Evolutionary conservation across 345 rosid genomes (phyloP), one percentile per base, ranked within the genome.

Genomic region (Tarenaya hassleriana): DNA sequence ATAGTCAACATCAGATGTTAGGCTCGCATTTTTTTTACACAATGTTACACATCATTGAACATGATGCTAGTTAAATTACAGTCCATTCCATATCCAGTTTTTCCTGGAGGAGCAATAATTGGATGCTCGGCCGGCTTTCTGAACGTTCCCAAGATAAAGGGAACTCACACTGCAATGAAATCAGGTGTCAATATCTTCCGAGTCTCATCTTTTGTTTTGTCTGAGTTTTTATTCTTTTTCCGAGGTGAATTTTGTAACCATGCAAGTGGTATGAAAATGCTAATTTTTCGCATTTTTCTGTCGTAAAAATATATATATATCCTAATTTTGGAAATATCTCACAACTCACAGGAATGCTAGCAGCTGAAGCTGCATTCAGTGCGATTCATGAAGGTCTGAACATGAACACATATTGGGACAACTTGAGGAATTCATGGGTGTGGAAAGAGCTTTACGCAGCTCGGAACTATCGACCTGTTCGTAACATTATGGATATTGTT

Each of bases 141-240:
- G 45, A 91, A 91, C 64, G 98, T 91, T 40, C 98, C 95, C 52
- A 91, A 91, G 72, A 87, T 91, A 71, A 91, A 91, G 75, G 98
- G 98, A 52, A 84, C 96, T n/a, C 98, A 91, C 52, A 87, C 98
- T 13, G 95, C 98, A 45, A 87, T 91, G 96, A 91, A 91, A 75
- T 91, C 98, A 79, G 98, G 97, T 86, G 50, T 19, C 6, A 39
- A 16, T 11, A 37, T 46, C n/a, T 15, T 46, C 16, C 50, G 15
- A n/a, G n/a, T n/a, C n/a, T n/a, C n/a, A n/a, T n/a, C n/a, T n/a
- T n/a, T 11, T 37, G 41, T 37, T n/a, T n/a, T 37, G 3, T 8
- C 16, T 5, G 16, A 19, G 50, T 45, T 21, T 45, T n/a, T n/a
- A n/a, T n/a, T n/a, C n/a, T n/a, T n/a, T n/a, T n/a, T n/a, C n/a